phyloP scores from a whole-genome alignment of 345 rosid species.

The Eutrema heterophyllum region DNA sequence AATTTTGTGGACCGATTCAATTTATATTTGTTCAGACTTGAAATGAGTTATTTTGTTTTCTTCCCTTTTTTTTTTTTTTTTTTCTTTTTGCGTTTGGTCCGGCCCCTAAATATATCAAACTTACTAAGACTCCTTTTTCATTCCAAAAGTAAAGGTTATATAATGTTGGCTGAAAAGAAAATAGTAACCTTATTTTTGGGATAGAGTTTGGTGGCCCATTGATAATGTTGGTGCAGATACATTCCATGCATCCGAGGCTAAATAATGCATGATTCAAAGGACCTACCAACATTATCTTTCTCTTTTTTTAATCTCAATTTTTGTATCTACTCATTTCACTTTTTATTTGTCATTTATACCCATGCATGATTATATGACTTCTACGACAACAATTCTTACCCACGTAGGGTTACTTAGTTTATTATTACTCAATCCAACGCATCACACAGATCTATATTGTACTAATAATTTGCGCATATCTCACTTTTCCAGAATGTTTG shows the following conservation, averaged over 20 bases:
- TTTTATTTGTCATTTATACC: neutral
- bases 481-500: neutral
- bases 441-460: neutral
- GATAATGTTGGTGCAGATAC: neutral
- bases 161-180: neutral
- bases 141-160: too few species aligned
- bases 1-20: neutral
- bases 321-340: neutral
- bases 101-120: too few species aligned
- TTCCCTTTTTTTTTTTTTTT: too few species aligned
- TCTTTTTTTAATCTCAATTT: neutral
- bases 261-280: neutral
- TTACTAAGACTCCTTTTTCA: too few species aligned
- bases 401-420: neutral
- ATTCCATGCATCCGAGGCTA: neutral
- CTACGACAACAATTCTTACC: neutral
- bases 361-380: neutral
- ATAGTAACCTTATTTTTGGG: neutral
- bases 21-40: too few species aligned
- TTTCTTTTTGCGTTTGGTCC: too few species aligned
- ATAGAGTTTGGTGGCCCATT: slow-evolving; percentile 8
- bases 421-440: neutral
- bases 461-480: neutral
- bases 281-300: slow-evolving; percentile 3
- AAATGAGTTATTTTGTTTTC: too few species aligned